Base-by-base conservation (phyloP, 306 rosid species). In the Prunus mume region DNA sequence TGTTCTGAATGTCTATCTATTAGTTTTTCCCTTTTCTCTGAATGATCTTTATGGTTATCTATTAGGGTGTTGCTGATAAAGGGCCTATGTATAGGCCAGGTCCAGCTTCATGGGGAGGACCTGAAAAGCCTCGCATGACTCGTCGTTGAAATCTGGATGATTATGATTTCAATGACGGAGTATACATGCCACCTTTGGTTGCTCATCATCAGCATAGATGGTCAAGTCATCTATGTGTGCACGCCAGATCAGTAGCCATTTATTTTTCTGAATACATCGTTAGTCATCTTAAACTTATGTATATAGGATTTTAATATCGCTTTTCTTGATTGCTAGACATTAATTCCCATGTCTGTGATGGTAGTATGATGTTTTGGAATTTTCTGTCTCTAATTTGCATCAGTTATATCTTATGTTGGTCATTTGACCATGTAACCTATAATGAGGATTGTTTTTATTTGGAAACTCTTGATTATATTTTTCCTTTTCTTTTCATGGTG, bases 1-100 rank as follows among this genome's bases (percentile, higher is more conserved):
- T 46, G 58, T 8, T 41, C 43, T 61, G 71, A 41, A 82, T 77
- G 54, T 70, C 54, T 63, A 20, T 80, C 46, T 24, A 17, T 38
- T 71, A 14, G 45, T 9, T 18, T 17, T 20, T 41, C 60, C 5
- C 9, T 80, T 77, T 49, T 72, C 49, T 61, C 67, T 54, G 52
- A 65, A 66, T 41, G 28, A 0, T 30, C 41, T 62, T 69, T 76
- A 45, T 83, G 77, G 12, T 81, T 66, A 15, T 81, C 76, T 68
- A 65, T 71, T 85, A 93, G 96, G 89, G 89, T 85, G 82, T 81
- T 72, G 80, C 85, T 58, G 95, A 89, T 46, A 91, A 86, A 78
- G 91, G 85, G 57, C 80, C 91, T 64, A 30, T 76, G 64, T 88
- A 89, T 79, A 93, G 95, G 13, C 83, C 77, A 0, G 87, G 91